These are phyloP conservation scores for Beauveria bassiana DNA, from an alignment of 2,329 filamentous ascomycete species.

Conservation along the genomic window DNA sequence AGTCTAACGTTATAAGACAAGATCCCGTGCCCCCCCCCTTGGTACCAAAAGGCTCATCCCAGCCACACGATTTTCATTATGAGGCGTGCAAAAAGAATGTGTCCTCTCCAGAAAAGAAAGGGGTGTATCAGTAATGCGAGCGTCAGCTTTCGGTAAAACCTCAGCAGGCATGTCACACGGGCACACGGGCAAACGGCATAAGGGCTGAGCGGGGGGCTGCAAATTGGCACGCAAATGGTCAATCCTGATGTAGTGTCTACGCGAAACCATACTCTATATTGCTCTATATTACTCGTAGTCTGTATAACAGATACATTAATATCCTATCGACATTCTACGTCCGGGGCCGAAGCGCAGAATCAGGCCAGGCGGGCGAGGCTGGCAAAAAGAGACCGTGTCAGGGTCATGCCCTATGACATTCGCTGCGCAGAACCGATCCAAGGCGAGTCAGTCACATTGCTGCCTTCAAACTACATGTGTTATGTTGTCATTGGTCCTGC, in stretches of 20 bases:
- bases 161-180: not conserved
- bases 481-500: too few relatives aligned
- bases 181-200: not conserved
- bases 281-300: too few relatives aligned
- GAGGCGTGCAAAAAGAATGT: not conserved
- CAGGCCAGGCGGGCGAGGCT: not conserved
- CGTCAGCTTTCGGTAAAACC: too few relatives aligned
- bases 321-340: not conserved
- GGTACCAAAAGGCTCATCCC: too few relatives aligned
- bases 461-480: not conserved
- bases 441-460: too few relatives aligned
- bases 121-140: too few relatives aligned
- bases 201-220: too few relatives aligned
- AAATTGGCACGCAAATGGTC: not conserved
- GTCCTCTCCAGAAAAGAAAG: not conserved
- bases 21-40: not conserved
- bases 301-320: not conserved
- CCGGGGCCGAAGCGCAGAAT: not conserved
- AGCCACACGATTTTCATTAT: too few relatives aligned
- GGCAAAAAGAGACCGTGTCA: not conserved
- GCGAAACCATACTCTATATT: not conserved
- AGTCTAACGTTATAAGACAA: not conserved
- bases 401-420: not conserved
- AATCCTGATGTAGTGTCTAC: not conserved
- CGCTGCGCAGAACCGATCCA: not conserved